These are phyloP conservation scores for Trichophyton verrucosum DNA, from an alignment of 2,329 filamentous ascomycete genomes.

Conservation along the genomic window DNA sequence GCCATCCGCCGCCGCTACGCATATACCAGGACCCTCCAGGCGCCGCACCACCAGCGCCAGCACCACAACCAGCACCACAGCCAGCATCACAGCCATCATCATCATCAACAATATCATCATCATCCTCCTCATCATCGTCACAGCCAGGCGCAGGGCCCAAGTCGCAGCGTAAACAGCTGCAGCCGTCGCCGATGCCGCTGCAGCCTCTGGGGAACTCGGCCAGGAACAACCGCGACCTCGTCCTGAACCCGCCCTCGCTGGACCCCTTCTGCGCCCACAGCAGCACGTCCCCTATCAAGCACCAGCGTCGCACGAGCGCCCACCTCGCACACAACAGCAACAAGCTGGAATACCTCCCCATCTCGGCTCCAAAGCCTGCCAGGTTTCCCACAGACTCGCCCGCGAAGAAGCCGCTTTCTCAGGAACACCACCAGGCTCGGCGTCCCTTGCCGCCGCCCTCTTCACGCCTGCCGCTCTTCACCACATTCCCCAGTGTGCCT, in stretches of 20 bases:
- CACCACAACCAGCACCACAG: neutral
- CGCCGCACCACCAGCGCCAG: constrained; percentile 30
- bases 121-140: constrained; percentile 10
- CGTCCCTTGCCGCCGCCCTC: constrained; percentile 27
- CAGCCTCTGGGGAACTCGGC: constrained; percentile 28
- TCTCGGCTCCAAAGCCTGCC: constrained; percentile 34
- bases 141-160: constrained; percentile 15
- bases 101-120: constrained; percentile 19
- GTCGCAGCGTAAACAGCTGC: constrained; percentile 31
- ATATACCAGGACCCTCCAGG: constrained; percentile 44
- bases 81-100: constrained; percentile 14
- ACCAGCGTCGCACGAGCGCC: constrained; percentile 39
- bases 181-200: constrained; percentile 42
- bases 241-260: constrained; percentile 50
- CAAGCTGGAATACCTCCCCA: constrained; percentile 50
- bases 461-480: constrained; percentile 37
- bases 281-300: constrained; percentile 59
- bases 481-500: constrained; percentile 36
- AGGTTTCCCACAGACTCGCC: constrained; percentile 39
- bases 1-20: constrained; percentile 38
- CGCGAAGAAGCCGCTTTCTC: constrained; percentile 30
- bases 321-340: constrained; percentile 3
- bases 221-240: constrained; percentile 44
- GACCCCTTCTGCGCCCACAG: constrained; percentile 24
- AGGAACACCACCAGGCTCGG: constrained; percentile 18